Conservation (phyloP, 2,329 filamentous ascomycete genomes). For the Talaromyces sp. region DNA sequence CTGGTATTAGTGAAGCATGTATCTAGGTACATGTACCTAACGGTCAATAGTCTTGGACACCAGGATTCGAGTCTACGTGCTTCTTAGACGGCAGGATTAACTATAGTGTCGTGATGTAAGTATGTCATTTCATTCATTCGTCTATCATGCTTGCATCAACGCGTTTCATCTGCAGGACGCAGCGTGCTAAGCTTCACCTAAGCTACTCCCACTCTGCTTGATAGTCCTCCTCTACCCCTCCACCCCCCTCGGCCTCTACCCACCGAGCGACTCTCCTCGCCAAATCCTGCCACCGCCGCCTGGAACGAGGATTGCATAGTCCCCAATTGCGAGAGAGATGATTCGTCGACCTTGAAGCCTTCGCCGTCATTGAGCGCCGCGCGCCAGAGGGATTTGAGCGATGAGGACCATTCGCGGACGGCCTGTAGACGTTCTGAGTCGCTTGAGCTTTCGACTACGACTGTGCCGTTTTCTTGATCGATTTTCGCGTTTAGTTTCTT, state of each 20-base stretch:
- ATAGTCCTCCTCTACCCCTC: slow-evolving; percentile 12
- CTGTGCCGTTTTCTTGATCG: slow-evolving; percentile 79
- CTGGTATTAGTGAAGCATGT: background rate
- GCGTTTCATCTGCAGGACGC: background rate
- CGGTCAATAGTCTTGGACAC: background rate
- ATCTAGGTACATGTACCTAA: background rate
- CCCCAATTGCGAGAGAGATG: slow-evolving; percentile 31
- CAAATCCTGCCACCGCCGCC: slow-evolving; percentile 27
- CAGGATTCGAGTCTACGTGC: background rate
- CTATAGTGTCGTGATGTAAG: background rate
- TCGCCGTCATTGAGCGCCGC: slow-evolving; percentile 76
- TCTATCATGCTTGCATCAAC: background rate
- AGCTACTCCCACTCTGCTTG: slow-evolving; percentile 1
- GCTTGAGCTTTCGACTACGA: slow-evolving; percentile 71
- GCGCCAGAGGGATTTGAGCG: slow-evolving; percentile 66
- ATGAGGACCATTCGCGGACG: slow-evolving; percentile 67
- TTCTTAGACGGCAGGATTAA: background rate
- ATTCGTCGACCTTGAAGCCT: slow-evolving; percentile 51
- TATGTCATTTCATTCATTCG: background rate
- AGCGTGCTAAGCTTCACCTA: background rate
- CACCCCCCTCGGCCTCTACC: slow-evolving; percentile 15
- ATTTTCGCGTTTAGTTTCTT: slow-evolving; percentile 83
- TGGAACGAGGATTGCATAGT: slow-evolving; percentile 28
- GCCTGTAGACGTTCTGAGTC: slow-evolving; percentile 69
- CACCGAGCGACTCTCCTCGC: slow-evolving; percentile 29